Conservation (phyloP, 805 yeast genomes). For the Candida fluviatilis region DNA sequence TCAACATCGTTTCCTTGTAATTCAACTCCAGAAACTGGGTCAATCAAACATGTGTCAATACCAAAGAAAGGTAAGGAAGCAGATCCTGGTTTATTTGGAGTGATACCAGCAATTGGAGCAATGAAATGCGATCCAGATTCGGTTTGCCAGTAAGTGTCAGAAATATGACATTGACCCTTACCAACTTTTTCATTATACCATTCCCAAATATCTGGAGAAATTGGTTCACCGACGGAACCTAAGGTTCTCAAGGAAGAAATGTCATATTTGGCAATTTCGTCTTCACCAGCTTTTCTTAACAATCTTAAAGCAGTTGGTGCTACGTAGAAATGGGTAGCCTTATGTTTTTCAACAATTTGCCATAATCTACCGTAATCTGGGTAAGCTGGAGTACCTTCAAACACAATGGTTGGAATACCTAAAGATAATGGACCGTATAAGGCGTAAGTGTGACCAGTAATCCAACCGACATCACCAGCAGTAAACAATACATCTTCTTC, state of each 20-base stretch:
- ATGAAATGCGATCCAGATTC: conserved; percentile 81
- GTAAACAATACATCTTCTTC: conserved; percentile 73
- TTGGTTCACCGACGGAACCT: conserved; percentile 86
- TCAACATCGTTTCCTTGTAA: conserved; percentile 66
- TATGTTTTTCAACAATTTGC: conserved; percentile 69
- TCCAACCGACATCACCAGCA: conserved; percentile 92
- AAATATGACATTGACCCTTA: conserved; percentile 62
- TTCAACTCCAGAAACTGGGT: conserved; percentile 71
- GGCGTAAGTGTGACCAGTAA: conserved; percentile 82
- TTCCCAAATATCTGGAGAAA: conserved; percentile 83
- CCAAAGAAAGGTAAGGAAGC: conserved; percentile 86
- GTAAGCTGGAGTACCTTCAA: conserved; percentile 85
- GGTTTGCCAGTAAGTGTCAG: conserved; percentile 89
- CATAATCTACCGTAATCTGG: conserved; percentile 79
- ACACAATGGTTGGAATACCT: conserved; percentile 77
- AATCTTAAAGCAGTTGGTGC: conserved; percentile 83
- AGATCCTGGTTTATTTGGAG: conserved; percentile 82
- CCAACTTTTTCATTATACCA: conserved; percentile 78
- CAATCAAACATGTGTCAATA: conserved; percentile 66
- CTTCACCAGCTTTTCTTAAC: conserved; percentile 70
- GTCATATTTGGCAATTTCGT: conserved; percentile 56
- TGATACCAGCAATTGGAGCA: conserved; percentile 69
- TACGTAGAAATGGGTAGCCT: conserved; percentile 75
- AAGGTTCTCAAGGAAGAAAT: conserved; percentile 61
- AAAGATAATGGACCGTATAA: conserved; percentile 74